Evolutionary conservation across 2,329 filamentous ascomycete species (phyloP).

Genomic region (Fusarium sacchari): DNA sequence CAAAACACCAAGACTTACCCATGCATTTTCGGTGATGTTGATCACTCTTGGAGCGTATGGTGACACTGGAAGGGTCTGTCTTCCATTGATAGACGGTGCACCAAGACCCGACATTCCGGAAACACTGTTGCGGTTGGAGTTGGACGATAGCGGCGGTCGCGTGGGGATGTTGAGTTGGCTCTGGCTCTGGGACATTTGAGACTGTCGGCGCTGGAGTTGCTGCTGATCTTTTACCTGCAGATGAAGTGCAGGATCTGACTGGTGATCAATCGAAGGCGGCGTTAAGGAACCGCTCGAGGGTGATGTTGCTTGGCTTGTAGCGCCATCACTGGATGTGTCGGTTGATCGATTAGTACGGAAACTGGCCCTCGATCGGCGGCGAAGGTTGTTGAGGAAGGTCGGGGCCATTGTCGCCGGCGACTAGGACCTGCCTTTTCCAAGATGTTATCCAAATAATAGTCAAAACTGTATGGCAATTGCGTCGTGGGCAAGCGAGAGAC

Average conservation of each 20-base stretch:
- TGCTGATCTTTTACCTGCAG: conserved; percentile 65
- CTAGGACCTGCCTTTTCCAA: conserved; percentile 27
- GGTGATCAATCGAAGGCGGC: conserved; percentile 76
- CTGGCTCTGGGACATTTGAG: conserved; percentile 30
- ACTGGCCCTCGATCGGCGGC: conserved; percentile 79
- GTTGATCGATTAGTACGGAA: conserved; percentile 73
- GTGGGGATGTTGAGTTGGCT: conserved; percentile 40
- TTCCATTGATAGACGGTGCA: conserved; percentile 63
- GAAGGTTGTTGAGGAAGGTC: conserved; percentile 76
- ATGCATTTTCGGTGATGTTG: conserved; percentile 83
- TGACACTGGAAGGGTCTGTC: conserved; percentile 71
- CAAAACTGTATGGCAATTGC: conserved; percentile 5
- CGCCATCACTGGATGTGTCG: conserved; percentile 70
- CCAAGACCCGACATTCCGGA: conserved; percentile 71
- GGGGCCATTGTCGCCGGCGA: conserved; percentile 60
- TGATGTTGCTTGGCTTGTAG: conserved; percentile 66
- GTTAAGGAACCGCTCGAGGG: conserved; percentile 77
- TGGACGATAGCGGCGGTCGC: conserved; percentile 54
- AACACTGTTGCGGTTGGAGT: conserved; percentile 70
- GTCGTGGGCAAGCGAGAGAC: conserved; percentile 16
- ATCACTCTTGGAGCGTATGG: conserved; percentile 82
- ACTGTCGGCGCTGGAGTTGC: conserved; percentile 29
- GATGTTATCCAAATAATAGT: conserved; percentile 2
- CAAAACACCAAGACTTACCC: conserved; percentile 67
- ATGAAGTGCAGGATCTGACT: conserved; percentile 72